Evolutionary conservation across 179 eudicot species (phyloP), one percentile per base, ranked within the genome.

Genomic region (Beta lomatogona): DNA sequence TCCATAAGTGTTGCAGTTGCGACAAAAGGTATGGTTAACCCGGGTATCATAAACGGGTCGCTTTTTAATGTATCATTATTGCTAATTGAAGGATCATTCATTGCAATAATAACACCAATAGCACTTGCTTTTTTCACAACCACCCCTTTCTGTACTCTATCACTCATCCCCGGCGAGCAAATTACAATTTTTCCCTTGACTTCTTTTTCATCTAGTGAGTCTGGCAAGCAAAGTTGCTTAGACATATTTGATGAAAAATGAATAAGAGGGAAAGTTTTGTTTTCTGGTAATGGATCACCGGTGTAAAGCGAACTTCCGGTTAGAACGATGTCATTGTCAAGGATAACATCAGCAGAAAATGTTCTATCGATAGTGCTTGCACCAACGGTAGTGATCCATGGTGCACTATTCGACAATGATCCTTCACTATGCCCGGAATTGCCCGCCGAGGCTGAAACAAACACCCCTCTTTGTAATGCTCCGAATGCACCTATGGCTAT

Each of bases 321-420:
- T 0, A 83, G 25, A 61, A 45, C 12, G 0, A 58, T 67, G 0
- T 77, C 77, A 4, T 83, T 83, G 16, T 44, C 73, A 4, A 83
- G 80, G 19, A 69, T 25, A 22, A 83, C 59, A 8, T 75, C 52
- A 6, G 78, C 83, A 0, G 83, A 83, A 61, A 83, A 83, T 4
- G 31, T 58, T 19, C 86, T 31, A 11, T 83, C 86, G 1, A 83
- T 79, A 5, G 80, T 79, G 55, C 86, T 79, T 3, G 86, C 86
- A 1, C 80, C 86, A 3, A 76, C 73, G 7, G 83, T 75, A 2
- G 77, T 79, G 16, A 79, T 5, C 86, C 86, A 83, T 1, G 86
- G 86, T 36, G 83, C 77, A 31, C 16, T 22, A 59, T 80, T 80
- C 18, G 80, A 14, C 3, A 83, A 22, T 0, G 10, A 1, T 31